Conservation (phyloP, 805 yeast genomes). For the Zygosaccharomyces kombuchaensis region DNA sequence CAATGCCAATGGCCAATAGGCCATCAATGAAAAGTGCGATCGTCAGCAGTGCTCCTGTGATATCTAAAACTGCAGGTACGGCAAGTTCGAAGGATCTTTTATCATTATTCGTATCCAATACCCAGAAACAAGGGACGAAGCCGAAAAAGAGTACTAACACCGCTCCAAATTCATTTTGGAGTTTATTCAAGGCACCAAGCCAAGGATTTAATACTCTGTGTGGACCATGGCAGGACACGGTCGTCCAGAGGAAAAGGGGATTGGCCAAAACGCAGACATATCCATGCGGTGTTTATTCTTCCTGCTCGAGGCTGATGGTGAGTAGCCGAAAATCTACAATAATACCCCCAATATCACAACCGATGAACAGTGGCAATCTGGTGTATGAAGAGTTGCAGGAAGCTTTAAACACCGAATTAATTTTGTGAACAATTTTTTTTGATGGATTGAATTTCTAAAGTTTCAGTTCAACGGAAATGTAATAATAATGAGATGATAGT, state of each 20-base stretch:
- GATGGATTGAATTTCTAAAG: neutral
- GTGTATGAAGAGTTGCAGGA: slow-evolving; percentile 26
- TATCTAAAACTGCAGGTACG: slow-evolving; percentile 8
- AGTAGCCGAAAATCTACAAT: neutral
- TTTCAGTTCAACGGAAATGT: neutral
- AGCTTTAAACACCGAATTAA: slow-evolving; percentile 30
- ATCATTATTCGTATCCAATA: slow-evolving; percentile 8
- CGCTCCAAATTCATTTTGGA: neutral
- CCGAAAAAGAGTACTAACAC: neutral
- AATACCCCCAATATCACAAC: neutral
- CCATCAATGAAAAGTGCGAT: slow-evolving; percentile 13
- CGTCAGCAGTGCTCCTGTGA: slow-evolving; percentile 12
- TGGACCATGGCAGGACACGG: neutral
- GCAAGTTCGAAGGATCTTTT: slow-evolving; percentile 13
- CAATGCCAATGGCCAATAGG: slow-evolving; percentile 6
- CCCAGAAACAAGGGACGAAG: neutral
- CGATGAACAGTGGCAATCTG: neutral
- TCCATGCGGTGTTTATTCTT: neutral
- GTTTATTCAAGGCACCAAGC: neutral
- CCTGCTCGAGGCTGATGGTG: slow-evolving; percentile 2
- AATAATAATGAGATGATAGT: neutral
- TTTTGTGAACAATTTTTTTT: slow-evolving; percentile 7
- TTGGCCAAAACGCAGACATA: neutral
- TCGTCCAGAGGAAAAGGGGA: neutral
- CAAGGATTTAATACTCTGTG: neutral